Evolutionary conservation across 768 basidiomycete species (phyloP).

Genomic region (Psilocybe cubensis): DNA sequence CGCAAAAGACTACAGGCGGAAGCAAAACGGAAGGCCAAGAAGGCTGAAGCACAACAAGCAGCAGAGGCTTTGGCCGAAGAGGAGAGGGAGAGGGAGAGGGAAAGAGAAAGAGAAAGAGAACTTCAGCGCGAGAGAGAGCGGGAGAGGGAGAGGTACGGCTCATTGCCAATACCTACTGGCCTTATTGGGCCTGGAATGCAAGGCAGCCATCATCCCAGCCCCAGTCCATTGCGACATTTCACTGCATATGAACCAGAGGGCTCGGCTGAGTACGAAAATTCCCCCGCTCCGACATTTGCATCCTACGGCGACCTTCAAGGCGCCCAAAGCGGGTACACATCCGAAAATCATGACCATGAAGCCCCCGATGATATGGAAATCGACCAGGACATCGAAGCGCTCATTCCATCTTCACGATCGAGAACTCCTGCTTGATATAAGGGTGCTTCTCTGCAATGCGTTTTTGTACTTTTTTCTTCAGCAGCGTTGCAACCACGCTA

Average conservation of each 20-base stretch:
- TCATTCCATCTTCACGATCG: constrained; percentile 15
- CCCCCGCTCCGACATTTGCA: constrained; percentile 53
- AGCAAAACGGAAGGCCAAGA: constrained; percentile 50
- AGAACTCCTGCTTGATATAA: constrained; percentile 14
- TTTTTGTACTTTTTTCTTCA: too few relatives aligned
- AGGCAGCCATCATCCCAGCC: constrained; percentile 33
- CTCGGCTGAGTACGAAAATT: constrained; percentile 39
- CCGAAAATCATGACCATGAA: constrained; percentile 42
- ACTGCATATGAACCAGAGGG: constrained; percentile 38
- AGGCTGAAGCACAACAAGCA: constrained; percentile 34
- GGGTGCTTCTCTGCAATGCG: too few relatives aligned
- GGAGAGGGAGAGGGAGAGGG: constrained; percentile 16
- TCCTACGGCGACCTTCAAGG: constrained; percentile 55
- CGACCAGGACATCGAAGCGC: constrained; percentile 30
- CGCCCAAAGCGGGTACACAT: constrained; percentile 59
- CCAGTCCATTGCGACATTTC: constrained; percentile 47
- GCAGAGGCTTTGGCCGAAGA: constrained; percentile 21
- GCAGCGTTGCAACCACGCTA: too few relatives aligned
- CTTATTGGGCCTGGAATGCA: constrained; percentile 15
- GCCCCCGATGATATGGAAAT: constrained; percentile 31
- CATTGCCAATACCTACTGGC: background rate
- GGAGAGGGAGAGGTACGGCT: constrained; percentile 5
- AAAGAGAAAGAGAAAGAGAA: constrained; percentile 11
- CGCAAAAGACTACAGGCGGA: constrained; percentile 56
- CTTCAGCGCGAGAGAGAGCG: constrained; percentile 10